Conservation (phyloP, 2,329 filamentous ascomycete genomes). For the Colletotrichum tamarilloi region DNA sequence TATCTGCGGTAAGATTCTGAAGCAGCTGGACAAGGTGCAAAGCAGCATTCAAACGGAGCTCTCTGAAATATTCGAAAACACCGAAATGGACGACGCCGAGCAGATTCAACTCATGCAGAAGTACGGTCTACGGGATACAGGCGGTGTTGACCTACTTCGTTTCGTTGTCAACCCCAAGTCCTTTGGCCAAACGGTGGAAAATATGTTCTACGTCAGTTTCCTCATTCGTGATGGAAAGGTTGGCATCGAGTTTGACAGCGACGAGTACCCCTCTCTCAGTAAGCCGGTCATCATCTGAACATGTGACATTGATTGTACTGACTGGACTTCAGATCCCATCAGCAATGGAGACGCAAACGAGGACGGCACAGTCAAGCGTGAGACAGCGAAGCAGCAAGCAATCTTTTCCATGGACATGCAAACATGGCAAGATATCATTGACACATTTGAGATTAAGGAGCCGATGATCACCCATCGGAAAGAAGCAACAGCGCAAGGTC, state of each 20-base stretch:
- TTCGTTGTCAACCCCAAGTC: slow-evolving; percentile 92
- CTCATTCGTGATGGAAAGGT: slow-evolving; percentile 87
- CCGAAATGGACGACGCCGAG: slow-evolving; percentile 58
- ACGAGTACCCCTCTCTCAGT: slow-evolving; percentile 84
- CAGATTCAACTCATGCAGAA: slow-evolving; percentile 68
- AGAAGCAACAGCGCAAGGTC: slow-evolving; percentile 63
- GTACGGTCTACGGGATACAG: slow-evolving; percentile 73
- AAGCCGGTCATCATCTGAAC: slow-evolving; percentile 50
- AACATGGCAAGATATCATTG: slow-evolving; percentile 82
- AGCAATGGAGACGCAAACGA: slow-evolving; percentile 58
- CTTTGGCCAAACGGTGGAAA: slow-evolving; percentile 95
- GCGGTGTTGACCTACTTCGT: slow-evolving; percentile 82
- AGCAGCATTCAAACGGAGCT: slow-evolving; percentile 59
- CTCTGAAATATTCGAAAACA: slow-evolving; percentile 49
- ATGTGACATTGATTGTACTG: slow-evolving; percentile 35
- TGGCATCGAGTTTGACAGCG: slow-evolving; percentile 77
- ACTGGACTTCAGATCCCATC: slow-evolving; percentile 45
- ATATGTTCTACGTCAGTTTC: slow-evolving; percentile 96
- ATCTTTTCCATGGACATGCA: slow-evolving; percentile 89
- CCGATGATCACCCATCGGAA: slow-evolving; percentile 87
- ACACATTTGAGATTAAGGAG: slow-evolving; percentile 80
- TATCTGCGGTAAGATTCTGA: slow-evolving; percentile 80
- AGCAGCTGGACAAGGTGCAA: slow-evolving; percentile 65
- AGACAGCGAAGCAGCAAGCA: slow-evolving; percentile 80
- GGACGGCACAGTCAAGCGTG: slow-evolving; percentile 55